phyloP scores from a whole-genome alignment of 2,329 filamentous ascomycete species.

The Fusarium marasasianum region DNA sequence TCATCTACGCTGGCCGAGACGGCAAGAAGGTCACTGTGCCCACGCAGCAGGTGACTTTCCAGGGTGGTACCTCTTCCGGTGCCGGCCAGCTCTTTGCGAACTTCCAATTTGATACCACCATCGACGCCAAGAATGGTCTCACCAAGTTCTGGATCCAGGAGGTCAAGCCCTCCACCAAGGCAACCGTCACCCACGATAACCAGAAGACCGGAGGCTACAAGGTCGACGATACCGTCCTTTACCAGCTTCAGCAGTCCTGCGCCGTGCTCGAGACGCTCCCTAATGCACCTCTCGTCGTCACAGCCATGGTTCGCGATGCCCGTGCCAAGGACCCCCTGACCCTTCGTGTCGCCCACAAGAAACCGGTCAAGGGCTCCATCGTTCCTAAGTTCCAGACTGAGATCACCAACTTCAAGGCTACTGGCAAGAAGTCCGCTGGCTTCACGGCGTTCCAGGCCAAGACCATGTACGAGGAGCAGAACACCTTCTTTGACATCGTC shows the following conservation, averaged over 20 bases:
- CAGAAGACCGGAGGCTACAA: slow-evolving; percentile 40
- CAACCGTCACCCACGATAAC: slow-evolving; percentile 39
- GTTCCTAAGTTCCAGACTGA: slow-evolving; percentile 13
- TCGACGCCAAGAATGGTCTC: slow-evolving; percentile 42
- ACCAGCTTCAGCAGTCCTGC: slow-evolving; percentile 42
- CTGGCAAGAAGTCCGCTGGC: slow-evolving; percentile 19
- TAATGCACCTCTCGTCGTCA: background rate
- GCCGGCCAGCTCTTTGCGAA: slow-evolving; percentile 42
- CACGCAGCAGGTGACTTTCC: background rate
- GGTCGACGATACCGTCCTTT: slow-evolving; percentile 42
- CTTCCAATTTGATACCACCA: slow-evolving; percentile 43
- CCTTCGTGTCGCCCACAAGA: background rate
- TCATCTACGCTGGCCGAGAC: slow-evolving; percentile 22
- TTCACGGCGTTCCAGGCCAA: slow-evolving; percentile 12
- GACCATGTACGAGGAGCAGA: background rate
- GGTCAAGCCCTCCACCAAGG: slow-evolving; percentile 34
- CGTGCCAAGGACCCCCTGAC: slow-evolving; percentile 11
- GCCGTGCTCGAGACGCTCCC: background rate
- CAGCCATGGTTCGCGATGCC: slow-evolving; percentile 8
- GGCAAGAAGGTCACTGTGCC: slow-evolving; percentile 12
- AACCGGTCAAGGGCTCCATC: background rate
- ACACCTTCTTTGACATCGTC: background rate
- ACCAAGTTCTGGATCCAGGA: slow-evolving; percentile 46
- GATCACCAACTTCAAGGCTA: slow-evolving; percentile 14
- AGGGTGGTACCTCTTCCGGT: slow-evolving; percentile 33